A percentile compares a stretch with the other conserved stretches of the same genome.
phyloP scores from a whole-genome alignment of 2,329 filamentous ascomycete genomes.

The Alternaria dauci region DNA sequence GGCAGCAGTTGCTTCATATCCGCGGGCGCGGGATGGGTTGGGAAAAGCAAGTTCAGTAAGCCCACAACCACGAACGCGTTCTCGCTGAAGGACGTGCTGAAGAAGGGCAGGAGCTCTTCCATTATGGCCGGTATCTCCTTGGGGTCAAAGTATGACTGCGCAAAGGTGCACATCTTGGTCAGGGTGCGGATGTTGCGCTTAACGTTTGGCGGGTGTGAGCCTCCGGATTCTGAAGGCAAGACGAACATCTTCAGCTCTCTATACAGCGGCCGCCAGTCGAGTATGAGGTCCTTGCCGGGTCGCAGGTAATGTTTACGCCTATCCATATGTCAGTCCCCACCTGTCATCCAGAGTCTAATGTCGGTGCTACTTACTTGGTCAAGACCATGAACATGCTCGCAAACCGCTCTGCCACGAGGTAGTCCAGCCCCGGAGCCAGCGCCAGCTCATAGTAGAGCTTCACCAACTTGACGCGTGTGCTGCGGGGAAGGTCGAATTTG shows the following conservation, averaged over 20 bases:
- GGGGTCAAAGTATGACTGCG: conserved; percentile 92
- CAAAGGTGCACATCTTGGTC: conserved; percentile 88
- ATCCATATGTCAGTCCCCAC: conserved; percentile 40
- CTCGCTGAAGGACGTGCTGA: conserved; percentile 91
- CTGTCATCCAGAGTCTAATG: conserved; percentile 1
- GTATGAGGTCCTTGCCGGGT: conserved; percentile 83
- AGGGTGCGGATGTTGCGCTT: conserved; percentile 76
- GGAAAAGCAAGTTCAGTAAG: conserved; percentile 84
- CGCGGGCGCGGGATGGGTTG: conserved; percentile 79
- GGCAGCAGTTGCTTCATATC: conserved; percentile 80
- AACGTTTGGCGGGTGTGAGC: conserved; percentile 67
- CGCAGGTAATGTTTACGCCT: conserved; percentile 96
- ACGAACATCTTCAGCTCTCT: conserved; percentile 92
- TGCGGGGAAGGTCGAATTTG: conserved; percentile 94
- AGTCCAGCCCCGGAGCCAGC: conserved; percentile 87
- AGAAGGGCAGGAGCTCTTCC: conserved; percentile 66
- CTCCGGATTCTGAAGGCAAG: conserved; percentile 79
- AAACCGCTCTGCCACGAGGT: conserved; percentile 83
- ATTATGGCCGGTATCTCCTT: conserved; percentile 78
- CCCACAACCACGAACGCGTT: conserved; percentile 94
- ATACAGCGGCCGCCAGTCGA: conserved; percentile 95
- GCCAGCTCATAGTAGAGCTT: conserved; percentile 94
- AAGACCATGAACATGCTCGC: conserved; percentile 95
- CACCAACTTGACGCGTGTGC: conserved; percentile 82
- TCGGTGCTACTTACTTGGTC: conserved; percentile 74